phyloP scores from a whole-genome alignment of 805 yeast species.

The Candida gorgasii region DNA sequence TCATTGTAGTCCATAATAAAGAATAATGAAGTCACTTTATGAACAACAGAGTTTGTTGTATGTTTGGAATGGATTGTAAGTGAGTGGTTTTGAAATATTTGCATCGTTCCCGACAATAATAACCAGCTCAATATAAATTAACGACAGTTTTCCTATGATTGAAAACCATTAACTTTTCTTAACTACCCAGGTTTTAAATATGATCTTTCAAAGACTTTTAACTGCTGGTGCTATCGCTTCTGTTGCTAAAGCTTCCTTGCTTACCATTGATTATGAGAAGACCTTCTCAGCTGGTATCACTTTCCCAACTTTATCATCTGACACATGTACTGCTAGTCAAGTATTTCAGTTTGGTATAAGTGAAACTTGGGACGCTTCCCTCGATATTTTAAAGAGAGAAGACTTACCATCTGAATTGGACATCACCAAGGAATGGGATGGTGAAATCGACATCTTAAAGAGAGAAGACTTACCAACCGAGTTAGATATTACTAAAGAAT shows the following conservation, averaged over 20 bases:
- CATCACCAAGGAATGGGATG: neutral
- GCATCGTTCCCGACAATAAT: neutral
- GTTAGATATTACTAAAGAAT: neutral
- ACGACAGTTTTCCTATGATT: neutral
- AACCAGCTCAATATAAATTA: neutral
- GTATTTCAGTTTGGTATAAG: constrained; percentile 12
- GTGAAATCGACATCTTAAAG: constrained; percentile 9
- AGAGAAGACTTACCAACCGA: constrained; percentile 10
- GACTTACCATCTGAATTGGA: constrained; percentile 2
- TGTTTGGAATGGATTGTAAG: neutral
- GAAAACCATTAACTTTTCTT: neutral
- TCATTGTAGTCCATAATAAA: neutral
- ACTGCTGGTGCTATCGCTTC: constrained; percentile 12
- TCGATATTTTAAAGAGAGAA: constrained; percentile 14
- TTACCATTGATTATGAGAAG: constrained; percentile 10
- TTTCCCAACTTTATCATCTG: neutral
- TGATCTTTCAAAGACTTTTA: constrained; percentile 13
- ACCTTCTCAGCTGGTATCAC: neutral
- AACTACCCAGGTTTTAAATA: constrained; percentile 2
- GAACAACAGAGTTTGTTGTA: neutral
- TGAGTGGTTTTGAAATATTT: neutral
- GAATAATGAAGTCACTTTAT: neutral
- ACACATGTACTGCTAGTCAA: neutral
- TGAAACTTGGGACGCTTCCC: constrained; percentile 9
- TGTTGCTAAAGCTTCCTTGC: constrained; percentile 10